phyloP scores from a whole-genome alignment of 2,329 filamentous ascomycete genomes.

The Trichoderma sp. region DNA sequence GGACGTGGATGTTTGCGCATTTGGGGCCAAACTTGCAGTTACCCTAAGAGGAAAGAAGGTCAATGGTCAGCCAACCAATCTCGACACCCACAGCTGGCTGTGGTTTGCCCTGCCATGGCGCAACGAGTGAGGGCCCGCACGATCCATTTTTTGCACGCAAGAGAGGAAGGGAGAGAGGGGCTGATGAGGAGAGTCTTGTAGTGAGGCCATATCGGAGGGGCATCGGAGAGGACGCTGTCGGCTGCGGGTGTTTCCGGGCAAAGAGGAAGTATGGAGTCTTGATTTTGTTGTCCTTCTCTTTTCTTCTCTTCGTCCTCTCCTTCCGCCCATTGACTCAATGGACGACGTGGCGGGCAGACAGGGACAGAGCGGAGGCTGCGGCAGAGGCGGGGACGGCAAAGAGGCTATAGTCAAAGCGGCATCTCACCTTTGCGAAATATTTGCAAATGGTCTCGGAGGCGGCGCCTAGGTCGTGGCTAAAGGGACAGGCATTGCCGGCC shows the following conservation, averaged over 20 bases:
- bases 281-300: not conserved
- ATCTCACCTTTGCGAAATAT: conserved; percentile 91
- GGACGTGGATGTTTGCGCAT: conserved; percentile 93
- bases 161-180: not conserved
- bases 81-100: not conserved
- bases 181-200: not conserved
- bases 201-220: not conserved
- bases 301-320: not conserved
- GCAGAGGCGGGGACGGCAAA: conserved; percentile 19
- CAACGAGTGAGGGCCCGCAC: not conserved
- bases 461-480: conserved; percentile 87
- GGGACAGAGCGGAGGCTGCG: not conserved
- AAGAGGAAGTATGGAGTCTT: conserved; percentile 11
- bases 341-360: not conserved
- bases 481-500: conserved; percentile 93
- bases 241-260: conserved; percentile 23
- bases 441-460: conserved; percentile 92
- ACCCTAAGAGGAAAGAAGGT: conserved; percentile 58
- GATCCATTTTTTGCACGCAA: not conserved
- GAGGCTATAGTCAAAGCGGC: conserved; percentile 30
- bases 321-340: not conserved
- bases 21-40: conserved; percentile 99
- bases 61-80: conserved; percentile 22
- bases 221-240: not conserved
- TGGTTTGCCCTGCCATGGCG: conserved; percentile 6